Evolutionary conservation across 1,284 basidiomycete species (phyloP).

Genomic region (Apiotrichum gracile): DNA sequence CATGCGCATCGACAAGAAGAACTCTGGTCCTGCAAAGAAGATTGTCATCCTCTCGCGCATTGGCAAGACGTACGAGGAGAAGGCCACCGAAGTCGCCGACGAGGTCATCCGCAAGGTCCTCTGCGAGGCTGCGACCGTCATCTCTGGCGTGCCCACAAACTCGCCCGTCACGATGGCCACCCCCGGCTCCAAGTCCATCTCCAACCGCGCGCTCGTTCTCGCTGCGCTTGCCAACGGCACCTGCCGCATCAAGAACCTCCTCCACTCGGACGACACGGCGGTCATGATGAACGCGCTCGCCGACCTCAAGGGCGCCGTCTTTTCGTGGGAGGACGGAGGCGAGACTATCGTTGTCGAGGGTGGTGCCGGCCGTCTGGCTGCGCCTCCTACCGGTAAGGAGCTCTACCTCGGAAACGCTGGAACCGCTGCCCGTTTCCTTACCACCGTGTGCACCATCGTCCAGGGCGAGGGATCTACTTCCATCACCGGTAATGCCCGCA

Average conservation of each 20-base stretch:
- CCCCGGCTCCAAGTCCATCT: slow-evolving; percentile 94
- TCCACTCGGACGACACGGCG: slow-evolving; percentile 97
- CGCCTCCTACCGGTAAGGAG: slow-evolving; percentile 73
- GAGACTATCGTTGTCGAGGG: slow-evolving; percentile 91
- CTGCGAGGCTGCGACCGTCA: slow-evolving; percentile 67
- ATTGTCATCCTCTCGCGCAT: slow-evolving; percentile 86
- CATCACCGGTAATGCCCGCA: slow-evolving; percentile 94
- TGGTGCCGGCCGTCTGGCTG: slow-evolving; percentile 70
- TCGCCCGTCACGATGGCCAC: slow-evolving; percentile 79
- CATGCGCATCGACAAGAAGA: slow-evolving; percentile 95
- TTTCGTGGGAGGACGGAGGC: slow-evolving; percentile 86
- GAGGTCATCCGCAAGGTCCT: slow-evolving; percentile 72
- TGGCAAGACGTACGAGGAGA: slow-evolving; percentile 86
- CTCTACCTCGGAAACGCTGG: slow-evolving; percentile 96
- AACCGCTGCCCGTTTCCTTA: slow-evolving; percentile 95
- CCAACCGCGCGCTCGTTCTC: slow-evolving; percentile 88
- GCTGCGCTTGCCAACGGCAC: slow-evolving; percentile 86
- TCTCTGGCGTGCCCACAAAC: slow-evolving; percentile 60
- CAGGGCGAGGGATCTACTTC: slow-evolving; percentile 54
- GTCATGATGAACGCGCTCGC: slow-evolving; percentile 96
- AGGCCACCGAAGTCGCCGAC: slow-evolving; percentile 80
- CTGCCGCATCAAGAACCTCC: slow-evolving; percentile 79
- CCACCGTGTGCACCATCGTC: slow-evolving; percentile 87
- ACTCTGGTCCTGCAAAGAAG: slow-evolving; percentile 80
- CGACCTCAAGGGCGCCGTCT: slow-evolving; percentile 83